Evolutionary conservation across 2,329 filamentous ascomycete genomes (phyloP).

Genomic region (Cercospora zeina): DNA sequence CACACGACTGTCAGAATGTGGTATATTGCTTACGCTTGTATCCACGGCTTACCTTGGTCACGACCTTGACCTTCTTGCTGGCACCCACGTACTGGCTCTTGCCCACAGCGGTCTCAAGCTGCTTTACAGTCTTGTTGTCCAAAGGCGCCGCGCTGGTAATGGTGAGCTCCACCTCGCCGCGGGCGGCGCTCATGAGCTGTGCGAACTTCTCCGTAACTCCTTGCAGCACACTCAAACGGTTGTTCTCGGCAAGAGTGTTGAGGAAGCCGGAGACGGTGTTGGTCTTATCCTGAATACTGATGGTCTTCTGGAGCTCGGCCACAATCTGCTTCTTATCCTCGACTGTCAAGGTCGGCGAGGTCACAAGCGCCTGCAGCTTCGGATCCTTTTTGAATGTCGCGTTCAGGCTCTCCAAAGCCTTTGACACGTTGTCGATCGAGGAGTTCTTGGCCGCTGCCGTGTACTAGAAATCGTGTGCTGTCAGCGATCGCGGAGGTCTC

Average conservation of each 20-base stretch:
- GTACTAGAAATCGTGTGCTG: slow-evolving; percentile 62
- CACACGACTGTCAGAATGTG: slow-evolving; percentile 12
- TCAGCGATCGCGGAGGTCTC: not conserved
- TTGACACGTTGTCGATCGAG: slow-evolving; percentile 80
- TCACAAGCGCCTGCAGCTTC: slow-evolving; percentile 75
- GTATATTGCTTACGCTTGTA: not conserved
- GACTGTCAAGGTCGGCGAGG: slow-evolving; percentile 73
- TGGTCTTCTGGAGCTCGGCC: slow-evolving; percentile 81
- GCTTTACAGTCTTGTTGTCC: slow-evolving; percentile 79
- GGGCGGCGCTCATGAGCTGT: slow-evolving; percentile 81
- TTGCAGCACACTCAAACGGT: slow-evolving; percentile 80
- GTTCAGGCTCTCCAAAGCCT: slow-evolving; percentile 70
- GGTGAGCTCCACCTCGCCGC: slow-evolving; percentile 88
- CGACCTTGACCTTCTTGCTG: slow-evolving; percentile 98
- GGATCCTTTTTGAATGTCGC: slow-evolving; percentile 75
- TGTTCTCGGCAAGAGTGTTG: slow-evolving; percentile 87
- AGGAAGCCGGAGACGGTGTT: slow-evolving; percentile 95
- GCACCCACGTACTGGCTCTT: slow-evolving; percentile 86
- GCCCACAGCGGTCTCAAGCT: slow-evolving; percentile 81
- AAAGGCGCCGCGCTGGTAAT: slow-evolving; percentile 89
- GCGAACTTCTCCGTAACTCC: slow-evolving; percentile 84
- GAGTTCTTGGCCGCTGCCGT: slow-evolving; percentile 89
- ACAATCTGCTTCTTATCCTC: slow-evolving; percentile 85
- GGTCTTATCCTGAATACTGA: slow-evolving; percentile 66
- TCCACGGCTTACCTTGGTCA: slow-evolving; percentile 67